A percentile compares a stretch with the other conserved stretches of the same genome.
phyloP scores from a whole-genome alignment of 2,329 filamentous ascomycete species.

The Aspergillus tanneri region DNA sequence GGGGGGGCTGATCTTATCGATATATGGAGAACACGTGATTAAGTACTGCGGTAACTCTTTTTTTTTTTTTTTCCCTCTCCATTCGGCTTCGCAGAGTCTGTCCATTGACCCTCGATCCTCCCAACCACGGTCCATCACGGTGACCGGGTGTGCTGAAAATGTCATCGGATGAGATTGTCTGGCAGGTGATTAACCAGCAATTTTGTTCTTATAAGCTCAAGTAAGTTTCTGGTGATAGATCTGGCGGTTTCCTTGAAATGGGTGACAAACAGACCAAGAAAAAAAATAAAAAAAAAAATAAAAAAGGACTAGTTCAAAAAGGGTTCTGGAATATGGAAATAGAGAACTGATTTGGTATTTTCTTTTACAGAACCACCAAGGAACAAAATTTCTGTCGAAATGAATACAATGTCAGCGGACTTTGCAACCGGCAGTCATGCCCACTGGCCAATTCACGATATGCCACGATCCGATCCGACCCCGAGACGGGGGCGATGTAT shows the following conservation, averaged over 20 bases:
- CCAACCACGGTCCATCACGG: background rate
- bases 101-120: background rate
- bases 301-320: slow-evolving; percentile 2
- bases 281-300: background rate
- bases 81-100: background rate
- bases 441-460: slow-evolving; percentile 89
- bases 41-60: slow-evolving; percentile 28
- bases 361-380: slow-evolving; percentile 66
- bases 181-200: slow-evolving; percentile 94
- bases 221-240: slow-evolving; percentile 48
- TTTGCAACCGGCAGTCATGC: slow-evolving; percentile 84
- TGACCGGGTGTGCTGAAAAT: slow-evolving; percentile 46
- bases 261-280: background rate
- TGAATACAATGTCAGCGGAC: slow-evolving; percentile 81
- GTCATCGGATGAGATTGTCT: slow-evolving; percentile 95
- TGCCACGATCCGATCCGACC: slow-evolving; percentile 83
- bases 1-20: slow-evolving; percentile 29
- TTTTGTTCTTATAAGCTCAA: slow-evolving; percentile 96
- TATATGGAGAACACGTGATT: slow-evolving; percentile 31
- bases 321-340: background rate
- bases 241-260: background rate
- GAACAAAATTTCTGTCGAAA: slow-evolving; percentile 93
- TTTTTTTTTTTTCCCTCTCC: slow-evolving; percentile 20
- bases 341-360: slow-evolving; percentile 10
- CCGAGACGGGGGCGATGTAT: slow-evolving; percentile 78